Percentiles rank a stretch among this genome's conserved stretches.
These are phyloP conservation scores for Circinella minor DNA, from an alignment of 371 early-diverging fungal species.

Conservation along the genomic window DNA sequence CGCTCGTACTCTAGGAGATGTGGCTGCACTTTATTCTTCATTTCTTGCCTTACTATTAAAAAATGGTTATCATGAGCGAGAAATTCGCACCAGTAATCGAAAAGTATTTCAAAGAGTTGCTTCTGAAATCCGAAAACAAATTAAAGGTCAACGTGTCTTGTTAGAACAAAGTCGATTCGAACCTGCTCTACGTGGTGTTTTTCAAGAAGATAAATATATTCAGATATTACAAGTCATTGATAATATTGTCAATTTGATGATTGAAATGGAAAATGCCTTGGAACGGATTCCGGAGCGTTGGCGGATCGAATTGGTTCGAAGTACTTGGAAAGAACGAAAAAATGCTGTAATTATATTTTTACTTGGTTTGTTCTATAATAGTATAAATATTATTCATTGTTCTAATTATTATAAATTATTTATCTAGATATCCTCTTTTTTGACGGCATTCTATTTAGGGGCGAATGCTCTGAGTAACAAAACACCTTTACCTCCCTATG, in stretches of 20 bases:
- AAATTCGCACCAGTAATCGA: constrained; percentile 20
- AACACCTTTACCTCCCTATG: constrained; percentile 46
- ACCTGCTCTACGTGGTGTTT: constrained; percentile 51
- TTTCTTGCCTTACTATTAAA: constrained; percentile 45
- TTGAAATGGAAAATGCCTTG: constrained; percentile 45
- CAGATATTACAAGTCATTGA: constrained; percentile 45
- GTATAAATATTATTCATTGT: too few relatives aligned
- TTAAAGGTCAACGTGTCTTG: constrained; percentile 42
- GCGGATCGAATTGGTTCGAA: constrained; percentile 36
- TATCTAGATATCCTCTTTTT: constrained; percentile 40
- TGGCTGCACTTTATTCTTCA: constrained; percentile 43
- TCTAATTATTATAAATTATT: too few relatives aligned
- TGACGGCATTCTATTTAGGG: constrained; percentile 46
- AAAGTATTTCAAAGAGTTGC: constrained; percentile 45
- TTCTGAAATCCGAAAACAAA: constrained; percentile 38
- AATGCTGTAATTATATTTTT: constrained; percentile 30
- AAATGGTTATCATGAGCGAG: constrained; percentile 21
- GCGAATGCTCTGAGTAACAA: constrained; percentile 51
- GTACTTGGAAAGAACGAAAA: constrained; percentile 51
- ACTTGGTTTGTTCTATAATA: too few relatives aligned
- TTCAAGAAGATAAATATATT: constrained; percentile 45
- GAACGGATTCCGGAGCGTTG: constrained; percentile 36
- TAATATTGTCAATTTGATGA: constrained; percentile 45
- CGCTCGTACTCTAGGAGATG: constrained; percentile 37
- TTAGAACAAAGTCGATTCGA: constrained; percentile 55